A percentile compares a stretch with the other conserved stretches of the same genome.
phyloP scores from a whole-genome alignment of 108 stramenopile species.

The Nitzschia sp. region DNA sequence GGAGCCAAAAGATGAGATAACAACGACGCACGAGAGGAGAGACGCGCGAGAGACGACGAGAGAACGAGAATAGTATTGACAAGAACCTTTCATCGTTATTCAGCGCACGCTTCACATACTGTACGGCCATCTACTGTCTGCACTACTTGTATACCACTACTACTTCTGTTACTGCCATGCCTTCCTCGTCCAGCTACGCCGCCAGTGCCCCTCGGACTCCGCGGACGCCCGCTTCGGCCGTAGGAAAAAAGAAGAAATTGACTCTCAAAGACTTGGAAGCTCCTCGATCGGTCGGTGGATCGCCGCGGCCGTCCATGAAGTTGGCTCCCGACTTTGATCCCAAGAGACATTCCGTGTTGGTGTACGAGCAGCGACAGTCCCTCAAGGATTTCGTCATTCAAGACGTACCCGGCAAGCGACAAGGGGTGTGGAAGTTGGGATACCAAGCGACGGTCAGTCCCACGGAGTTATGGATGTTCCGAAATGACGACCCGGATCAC shows the following conservation, averaged over 20 bases:
- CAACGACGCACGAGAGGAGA: no score
- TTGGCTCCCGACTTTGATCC: not conserved
- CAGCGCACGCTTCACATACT: no score
- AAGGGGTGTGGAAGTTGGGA: conserved; percentile 11
- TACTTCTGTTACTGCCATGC: no score
- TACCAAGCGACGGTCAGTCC: conserved; percentile 7
- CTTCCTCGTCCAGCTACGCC: no score
- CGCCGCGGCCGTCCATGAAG: not conserved
- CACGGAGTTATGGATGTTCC: conserved; percentile 12
- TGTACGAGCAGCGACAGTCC: not conserved
- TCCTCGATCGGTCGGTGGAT: not conserved
- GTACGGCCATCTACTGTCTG: no score
- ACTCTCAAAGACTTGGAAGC: not conserved
- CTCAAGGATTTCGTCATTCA: not conserved
- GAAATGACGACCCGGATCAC: not conserved
- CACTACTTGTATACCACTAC: no score
- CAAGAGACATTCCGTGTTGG: not conserved
- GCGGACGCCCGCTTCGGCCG: not conserved
- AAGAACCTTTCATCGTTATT: no score
- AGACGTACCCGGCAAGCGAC: not conserved
- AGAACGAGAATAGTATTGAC: no score
- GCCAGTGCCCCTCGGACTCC: not conserved
- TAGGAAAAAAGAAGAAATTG: not conserved
- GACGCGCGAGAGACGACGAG: no score
- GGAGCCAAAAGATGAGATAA: no score